Conservation (phyloP, 2,329 filamentous ascomycete species). For the Phialocephala sp. region DNA sequence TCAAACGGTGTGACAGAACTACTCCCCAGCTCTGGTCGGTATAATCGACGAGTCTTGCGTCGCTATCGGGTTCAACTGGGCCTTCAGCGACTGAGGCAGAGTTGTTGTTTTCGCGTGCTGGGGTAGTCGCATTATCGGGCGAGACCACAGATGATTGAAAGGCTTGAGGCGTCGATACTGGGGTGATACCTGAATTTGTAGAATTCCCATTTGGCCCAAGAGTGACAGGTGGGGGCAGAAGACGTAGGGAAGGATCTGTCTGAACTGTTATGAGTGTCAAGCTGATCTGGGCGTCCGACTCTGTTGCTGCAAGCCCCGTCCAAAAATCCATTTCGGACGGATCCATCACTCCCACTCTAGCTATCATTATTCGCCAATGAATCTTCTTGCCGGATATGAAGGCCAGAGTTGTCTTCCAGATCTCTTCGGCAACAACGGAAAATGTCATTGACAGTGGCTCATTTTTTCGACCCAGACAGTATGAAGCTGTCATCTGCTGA, state of each 20-base stretch:
- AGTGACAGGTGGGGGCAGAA: constrained; percentile 61
- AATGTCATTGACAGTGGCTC: constrained; percentile 58
- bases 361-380: constrained; percentile 78
- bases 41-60: constrained; percentile 73
- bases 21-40: constrained; percentile 80
- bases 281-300: constrained; percentile 56
- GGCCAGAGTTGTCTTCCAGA: constrained; percentile 80
- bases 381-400: constrained; percentile 73
- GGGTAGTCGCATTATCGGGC: constrained; percentile 56
- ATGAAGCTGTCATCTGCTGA: constrained; percentile 74
- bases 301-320: constrained; percentile 57
- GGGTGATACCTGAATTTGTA: constrained; percentile 57
- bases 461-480: constrained; percentile 69
- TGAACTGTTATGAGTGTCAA: constrained; percentile 69
- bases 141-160: constrained; percentile 58
- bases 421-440: constrained; percentile 71
- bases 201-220: constrained; percentile 51
- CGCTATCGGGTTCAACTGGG: constrained; percentile 61
- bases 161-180: constrained; percentile 69
- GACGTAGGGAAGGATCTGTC: constrained; percentile 66
- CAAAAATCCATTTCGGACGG: constrained; percentile 67
- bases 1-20: constrained; percentile 69
- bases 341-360: constrained; percentile 73
- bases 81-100: constrained; percentile 47
- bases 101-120: constrained; percentile 34